Percentiles rank a stretch among this genome's conserved stretches.
phyloP scores from a whole-genome alignment of 768 basidiomycete genomes.

The Tricholoma saponaceum region DNA sequence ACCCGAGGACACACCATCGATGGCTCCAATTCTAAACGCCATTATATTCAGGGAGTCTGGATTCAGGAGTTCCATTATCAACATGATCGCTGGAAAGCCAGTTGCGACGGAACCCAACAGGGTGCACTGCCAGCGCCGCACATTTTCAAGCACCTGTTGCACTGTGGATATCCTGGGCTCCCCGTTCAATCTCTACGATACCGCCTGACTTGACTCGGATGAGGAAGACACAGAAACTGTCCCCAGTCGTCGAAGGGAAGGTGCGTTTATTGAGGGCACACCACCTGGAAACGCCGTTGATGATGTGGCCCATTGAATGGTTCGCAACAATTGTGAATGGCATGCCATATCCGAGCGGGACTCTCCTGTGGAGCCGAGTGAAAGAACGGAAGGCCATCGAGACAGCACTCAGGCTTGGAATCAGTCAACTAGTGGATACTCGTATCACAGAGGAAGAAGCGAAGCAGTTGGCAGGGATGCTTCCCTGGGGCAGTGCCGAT shows the following conservation, averaged over 20 bases:
- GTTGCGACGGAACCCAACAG: conserved; percentile 27
- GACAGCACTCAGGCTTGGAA: conserved; percentile 5
- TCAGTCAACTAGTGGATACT: conserved; percentile 5
- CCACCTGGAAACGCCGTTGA: conserved; percentile 10
- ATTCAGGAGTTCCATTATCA: conserved; percentile 34
- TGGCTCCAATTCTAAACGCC: conserved; percentile 19
- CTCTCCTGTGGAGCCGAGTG: not conserved
- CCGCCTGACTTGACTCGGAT: conserved; percentile 34
- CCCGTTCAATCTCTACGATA: conserved; percentile 30
- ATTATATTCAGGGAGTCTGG: conserved; percentile 40
- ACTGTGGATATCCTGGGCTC: conserved; percentile 17
- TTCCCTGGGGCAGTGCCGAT: too few relatives aligned
- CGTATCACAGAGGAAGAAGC: conserved; percentile 15
- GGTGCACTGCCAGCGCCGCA: conserved; percentile 30
- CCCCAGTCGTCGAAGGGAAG: conserved; percentile 23
- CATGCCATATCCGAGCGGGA: conserved; percentile 9
- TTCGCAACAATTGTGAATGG: conserved; percentile 10
- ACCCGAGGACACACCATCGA: not conserved
- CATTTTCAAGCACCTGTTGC: conserved; percentile 27
- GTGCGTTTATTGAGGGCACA: conserved; percentile 15
- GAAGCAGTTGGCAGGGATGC: not conserved
- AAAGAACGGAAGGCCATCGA: conserved; percentile 7
- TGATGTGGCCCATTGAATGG: conserved; percentile 10
- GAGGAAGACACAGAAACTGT: conserved; percentile 25
- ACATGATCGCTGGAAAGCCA: conserved; percentile 28